Evolutionary conservation across 2,329 filamentous ascomycete species (phyloP).

Genomic region (Aureobasidium sp.): DNA sequence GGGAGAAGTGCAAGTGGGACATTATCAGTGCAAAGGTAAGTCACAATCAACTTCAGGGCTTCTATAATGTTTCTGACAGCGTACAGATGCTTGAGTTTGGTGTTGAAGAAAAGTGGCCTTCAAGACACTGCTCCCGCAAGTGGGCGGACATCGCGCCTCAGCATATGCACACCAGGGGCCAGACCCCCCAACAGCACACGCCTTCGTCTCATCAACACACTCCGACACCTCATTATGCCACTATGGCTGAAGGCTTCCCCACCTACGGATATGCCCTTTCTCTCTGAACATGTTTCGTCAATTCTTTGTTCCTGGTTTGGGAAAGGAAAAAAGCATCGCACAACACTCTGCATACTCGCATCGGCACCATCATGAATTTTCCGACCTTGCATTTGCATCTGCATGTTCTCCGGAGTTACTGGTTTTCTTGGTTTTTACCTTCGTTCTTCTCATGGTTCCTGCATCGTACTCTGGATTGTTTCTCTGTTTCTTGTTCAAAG

Average conservation of each 20-base stretch:
- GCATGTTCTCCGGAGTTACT: neutral
- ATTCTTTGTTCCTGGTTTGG: neutral
- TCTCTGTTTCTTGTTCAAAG: neutral
- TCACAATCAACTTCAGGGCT: neutral
- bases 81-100: conserved; percentile 44
- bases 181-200: conserved; percentile 15
- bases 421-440: neutral
- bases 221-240: conserved; percentile 1
- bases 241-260: neutral
- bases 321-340: neutral
- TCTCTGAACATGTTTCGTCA: neutral
- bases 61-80: neutral
- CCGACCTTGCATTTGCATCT: neutral
- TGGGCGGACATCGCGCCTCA: conserved; percentile 38
- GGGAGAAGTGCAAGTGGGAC: conserved; percentile 45
- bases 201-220: conserved; percentile 6
- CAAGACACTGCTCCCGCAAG: conserved; percentile 42
- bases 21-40: conserved; percentile 44
- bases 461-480: neutral
- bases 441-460: neutral
- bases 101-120: conserved; percentile 42
- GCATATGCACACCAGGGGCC: conserved; percentile 1
- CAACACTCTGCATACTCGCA: neutral
- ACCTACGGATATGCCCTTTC: neutral
- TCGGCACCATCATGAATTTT: neutral